Conservation (phyloP, 306 rosid genomes). For the Ormosia emarginata region DNA sequence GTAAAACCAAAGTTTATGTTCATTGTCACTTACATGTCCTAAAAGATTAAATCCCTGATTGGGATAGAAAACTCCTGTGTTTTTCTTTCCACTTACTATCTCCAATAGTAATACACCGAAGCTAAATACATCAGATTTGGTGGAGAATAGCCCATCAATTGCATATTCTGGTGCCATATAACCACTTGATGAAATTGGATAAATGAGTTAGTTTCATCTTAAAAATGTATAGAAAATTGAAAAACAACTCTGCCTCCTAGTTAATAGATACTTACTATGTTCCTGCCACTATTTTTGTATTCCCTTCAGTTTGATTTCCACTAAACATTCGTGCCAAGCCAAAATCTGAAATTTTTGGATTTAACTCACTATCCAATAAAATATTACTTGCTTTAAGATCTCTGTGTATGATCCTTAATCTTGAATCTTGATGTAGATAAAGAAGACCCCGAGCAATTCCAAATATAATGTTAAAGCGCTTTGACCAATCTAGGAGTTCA, state of each 20-base stretch:
- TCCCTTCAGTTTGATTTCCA: conserved; percentile 15
- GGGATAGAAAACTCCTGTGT: background rate
- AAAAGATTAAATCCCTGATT: conserved; percentile 14
- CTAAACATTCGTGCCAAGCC: conserved; percentile 21
- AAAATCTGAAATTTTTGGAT: conserved; percentile 36
- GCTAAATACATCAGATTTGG: conserved; percentile 30
- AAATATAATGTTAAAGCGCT: conserved; percentile 14
- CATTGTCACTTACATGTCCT: conserved; percentile 19
- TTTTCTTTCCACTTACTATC: conserved; percentile 28
- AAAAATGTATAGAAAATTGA: background rate
- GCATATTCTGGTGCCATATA: conserved; percentile 35
- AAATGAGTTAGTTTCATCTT: background rate
- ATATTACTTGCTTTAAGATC: conserved; percentile 38
- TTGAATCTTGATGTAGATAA: conserved; percentile 39
- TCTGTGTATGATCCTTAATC: conserved; percentile 32
- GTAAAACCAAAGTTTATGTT: background rate
- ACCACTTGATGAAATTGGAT: background rate
- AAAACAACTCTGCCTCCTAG: background rate
- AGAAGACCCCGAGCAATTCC: conserved; percentile 34
- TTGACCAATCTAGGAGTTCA: conserved; percentile 18
- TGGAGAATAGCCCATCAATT: background rate
- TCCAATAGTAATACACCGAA: conserved; percentile 22
- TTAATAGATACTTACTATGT: conserved; percentile 21
- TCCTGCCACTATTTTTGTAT: conserved; percentile 11
- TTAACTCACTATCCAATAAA: conserved; percentile 11